Conservation (phyloP, 73 alveolate genomes). For the Paramecium sonneborni region DNA sequence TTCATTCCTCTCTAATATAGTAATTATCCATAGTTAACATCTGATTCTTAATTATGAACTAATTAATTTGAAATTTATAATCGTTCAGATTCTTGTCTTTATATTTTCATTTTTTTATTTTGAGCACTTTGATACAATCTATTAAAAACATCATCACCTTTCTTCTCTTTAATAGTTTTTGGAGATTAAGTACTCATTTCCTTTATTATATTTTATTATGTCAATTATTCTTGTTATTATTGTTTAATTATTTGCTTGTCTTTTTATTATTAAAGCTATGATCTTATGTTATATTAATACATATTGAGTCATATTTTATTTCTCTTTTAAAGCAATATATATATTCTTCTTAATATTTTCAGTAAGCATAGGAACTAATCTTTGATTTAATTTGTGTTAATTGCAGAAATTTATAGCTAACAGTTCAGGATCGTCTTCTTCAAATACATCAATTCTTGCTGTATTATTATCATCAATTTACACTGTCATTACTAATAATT, state of each 20-base stretch:
- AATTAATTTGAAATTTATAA: no score
- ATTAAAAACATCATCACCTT: background rate
- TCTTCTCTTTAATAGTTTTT: background rate
- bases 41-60: background rate
- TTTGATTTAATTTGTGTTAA: background rate
- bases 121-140: background rate
- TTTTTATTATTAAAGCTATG: background rate
- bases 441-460: background rate
- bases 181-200: background rate
- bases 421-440: background rate
- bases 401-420: constrained; percentile 16
- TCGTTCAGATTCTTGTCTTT: background rate
- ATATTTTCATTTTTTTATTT: background rate
- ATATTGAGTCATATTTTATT: background rate
- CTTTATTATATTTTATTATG: background rate
- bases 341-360: constrained; percentile 15
- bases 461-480: background rate
- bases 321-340: background rate
- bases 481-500: background rate
- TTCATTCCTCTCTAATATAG: background rate
- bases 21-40: background rate
- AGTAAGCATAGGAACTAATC: background rate
- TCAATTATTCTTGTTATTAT: background rate
- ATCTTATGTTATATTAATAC: background rate
- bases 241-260: background rate